Conservation (phyloP, 2,329 filamentous ascomycete species). For the Epichloe glyceriae region DNA sequence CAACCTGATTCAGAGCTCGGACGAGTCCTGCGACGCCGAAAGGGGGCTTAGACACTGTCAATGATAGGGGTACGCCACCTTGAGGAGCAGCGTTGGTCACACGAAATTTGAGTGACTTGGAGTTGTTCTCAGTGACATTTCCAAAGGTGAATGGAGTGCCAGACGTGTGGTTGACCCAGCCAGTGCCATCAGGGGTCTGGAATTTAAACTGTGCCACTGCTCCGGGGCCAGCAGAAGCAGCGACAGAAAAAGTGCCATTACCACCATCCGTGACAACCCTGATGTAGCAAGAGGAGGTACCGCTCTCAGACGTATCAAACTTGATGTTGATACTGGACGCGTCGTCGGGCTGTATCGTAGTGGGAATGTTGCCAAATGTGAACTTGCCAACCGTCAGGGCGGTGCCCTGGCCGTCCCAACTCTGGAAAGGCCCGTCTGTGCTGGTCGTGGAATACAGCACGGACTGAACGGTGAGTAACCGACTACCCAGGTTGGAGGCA, state of each 20-base stretch:
- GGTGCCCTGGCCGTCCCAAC: constrained; percentile 20
- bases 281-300: constrained; percentile 37
- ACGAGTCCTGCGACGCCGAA: constrained; percentile 42
- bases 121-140: constrained; percentile 38
- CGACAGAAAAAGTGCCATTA: constrained; percentile 31
- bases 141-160: constrained; percentile 39
- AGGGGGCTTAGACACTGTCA: constrained; percentile 49
- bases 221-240: constrained; percentile 34
- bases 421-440: constrained; percentile 31
- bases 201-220: constrained; percentile 41
- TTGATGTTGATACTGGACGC: constrained; percentile 28
- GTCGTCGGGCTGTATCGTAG: constrained; percentile 26
- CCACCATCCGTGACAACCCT: constrained; percentile 36
- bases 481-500: constrained; percentile 37
- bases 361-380: constrained; percentile 32
- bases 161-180: constrained; percentile 35
- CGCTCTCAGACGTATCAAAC: constrained; percentile 32
- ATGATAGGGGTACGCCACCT: constrained; percentile 33
- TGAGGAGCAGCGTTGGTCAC: constrained; percentile 36
- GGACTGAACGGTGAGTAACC: constrained; percentile 27
- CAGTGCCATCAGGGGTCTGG: constrained; percentile 34
- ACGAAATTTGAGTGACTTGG: constrained; percentile 34
- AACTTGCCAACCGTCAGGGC: constrained; percentile 33
- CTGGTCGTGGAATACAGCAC: constrained; percentile 31
- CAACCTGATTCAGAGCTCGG: constrained; percentile 39